Conservation (phyloP, 495 filamentous ascomycete genomes). For the Sabuloglossum arenarium region DNA sequence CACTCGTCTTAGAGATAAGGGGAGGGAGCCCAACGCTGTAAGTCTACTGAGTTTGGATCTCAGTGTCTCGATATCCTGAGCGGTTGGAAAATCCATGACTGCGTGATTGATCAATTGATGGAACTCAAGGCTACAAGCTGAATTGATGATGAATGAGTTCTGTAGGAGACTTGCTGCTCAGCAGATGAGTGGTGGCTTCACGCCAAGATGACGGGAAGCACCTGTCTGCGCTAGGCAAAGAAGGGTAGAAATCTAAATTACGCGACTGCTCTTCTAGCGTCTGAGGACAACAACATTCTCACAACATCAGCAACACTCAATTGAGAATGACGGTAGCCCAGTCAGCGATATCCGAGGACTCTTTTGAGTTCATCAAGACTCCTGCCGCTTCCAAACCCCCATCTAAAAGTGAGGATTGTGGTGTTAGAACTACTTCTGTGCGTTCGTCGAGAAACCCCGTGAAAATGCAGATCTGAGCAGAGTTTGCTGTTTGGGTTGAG, state of each 20-base stretch:
- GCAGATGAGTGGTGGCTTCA: too few relatives aligned
- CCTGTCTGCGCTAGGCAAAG: neutral
- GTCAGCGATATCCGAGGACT: conserved; percentile 29
- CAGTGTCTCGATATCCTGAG: neutral
- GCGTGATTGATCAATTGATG: neutral
- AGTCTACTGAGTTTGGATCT: neutral
- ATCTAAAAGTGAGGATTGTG: conserved; percentile 43
- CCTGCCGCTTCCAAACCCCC: conserved; percentile 36
- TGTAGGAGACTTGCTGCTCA: too few relatives aligned
- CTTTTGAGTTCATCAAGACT: conserved; percentile 57
- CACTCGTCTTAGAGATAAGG: neutral
- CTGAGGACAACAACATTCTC: neutral
- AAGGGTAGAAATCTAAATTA: neutral
- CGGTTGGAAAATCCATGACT: neutral
- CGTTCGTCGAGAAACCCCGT: conserved; percentile 14
- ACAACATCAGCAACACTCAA: neutral
- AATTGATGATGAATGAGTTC: neutral
- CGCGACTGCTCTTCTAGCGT: neutral
- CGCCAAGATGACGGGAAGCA: too few relatives aligned
- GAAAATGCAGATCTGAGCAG: conserved; percentile 1
- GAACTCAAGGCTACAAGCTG: neutral
- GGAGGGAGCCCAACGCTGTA: neutral
- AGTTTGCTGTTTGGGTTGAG: neutral
- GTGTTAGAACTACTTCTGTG: conserved; percentile 54
- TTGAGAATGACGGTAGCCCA: neutral